Conservation (phyloP, 1,284 basidiomycete genomes). For the Tilletia indica region DNA sequence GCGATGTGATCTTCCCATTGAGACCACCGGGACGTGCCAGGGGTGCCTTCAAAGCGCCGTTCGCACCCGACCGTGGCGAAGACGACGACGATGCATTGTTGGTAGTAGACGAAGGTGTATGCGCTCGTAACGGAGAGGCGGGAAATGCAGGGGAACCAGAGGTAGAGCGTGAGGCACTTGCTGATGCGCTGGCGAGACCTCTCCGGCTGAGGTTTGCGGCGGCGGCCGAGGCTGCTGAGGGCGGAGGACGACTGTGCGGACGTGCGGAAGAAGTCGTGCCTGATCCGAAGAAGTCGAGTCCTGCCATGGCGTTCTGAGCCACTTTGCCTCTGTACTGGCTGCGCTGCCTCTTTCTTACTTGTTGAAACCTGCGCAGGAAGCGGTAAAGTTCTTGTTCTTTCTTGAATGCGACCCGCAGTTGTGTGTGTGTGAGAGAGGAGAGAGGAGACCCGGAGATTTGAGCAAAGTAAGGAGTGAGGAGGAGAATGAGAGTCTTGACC, state of each 20-base stretch:
- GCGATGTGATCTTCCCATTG: slow-evolving; percentile 15
- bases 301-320: background rate
- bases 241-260: background rate
- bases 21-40: slow-evolving; percentile 17
- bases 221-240: background rate
- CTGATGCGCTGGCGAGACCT: background rate
- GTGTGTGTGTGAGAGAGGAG: no score
- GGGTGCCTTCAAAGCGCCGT: no score
- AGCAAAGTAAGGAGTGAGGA: no score
- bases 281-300: slow-evolving; percentile 16
- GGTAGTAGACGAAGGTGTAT: slow-evolving; percentile 22
- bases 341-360: no score
- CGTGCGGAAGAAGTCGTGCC: background rate
- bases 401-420: no score
- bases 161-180: background rate
- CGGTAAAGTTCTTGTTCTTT: no score
- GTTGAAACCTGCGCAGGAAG: no score
- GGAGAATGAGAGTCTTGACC: no score
- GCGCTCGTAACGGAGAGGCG: background rate
- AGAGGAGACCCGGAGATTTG: no score
- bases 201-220: background rate
- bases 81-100: slow-evolving; percentile 16
- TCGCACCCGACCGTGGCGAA: no score
- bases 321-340: no score
- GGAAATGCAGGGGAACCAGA: background rate